Conservation (phyloP, 352 stramenopile genomes). For the Phytophthora idaei region DNA sequence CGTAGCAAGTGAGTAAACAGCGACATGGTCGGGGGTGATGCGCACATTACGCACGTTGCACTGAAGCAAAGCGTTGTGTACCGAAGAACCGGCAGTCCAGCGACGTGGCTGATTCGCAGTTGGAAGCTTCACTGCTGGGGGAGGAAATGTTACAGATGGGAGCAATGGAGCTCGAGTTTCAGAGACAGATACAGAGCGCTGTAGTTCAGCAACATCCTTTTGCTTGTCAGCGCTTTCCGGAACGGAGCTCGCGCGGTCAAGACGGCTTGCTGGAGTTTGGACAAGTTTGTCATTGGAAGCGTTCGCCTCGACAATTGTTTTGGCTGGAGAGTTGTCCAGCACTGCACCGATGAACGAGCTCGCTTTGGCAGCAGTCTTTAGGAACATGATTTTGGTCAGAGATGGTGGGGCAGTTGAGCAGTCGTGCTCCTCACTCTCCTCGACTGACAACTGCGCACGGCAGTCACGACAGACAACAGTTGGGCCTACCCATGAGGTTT, state of each 20-base stretch:
- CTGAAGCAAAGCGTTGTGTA: slow-evolving; percentile 39
- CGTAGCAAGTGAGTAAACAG: slow-evolving; percentile 64
- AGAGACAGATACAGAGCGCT: slow-evolving; percentile 28
- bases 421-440: slow-evolving; percentile 73
- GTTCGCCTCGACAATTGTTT: slow-evolving; percentile 6
- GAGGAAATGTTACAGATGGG: slow-evolving; percentile 7
- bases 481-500: slow-evolving; percentile 10
- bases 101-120: slow-evolving; percentile 4
- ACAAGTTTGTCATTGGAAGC: background rate
- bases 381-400: slow-evolving; percentile 27
- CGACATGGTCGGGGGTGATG: slow-evolving; percentile 54
- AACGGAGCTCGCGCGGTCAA: slow-evolving; percentile 10
- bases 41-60: slow-evolving; percentile 62
- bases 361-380: slow-evolving; percentile 31
- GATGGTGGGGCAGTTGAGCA: slow-evolving; percentile 33
- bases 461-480: slow-evolving; percentile 64
- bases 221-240: background rate
- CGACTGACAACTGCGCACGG: slow-evolving; percentile 51
- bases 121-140: slow-evolving; percentile 1
- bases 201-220: background rate
- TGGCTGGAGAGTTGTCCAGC: slow-evolving; percentile 27
- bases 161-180: slow-evolving; percentile 15
- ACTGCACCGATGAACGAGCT: slow-evolving; percentile 51
- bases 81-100: slow-evolving; percentile 2
- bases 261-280: slow-evolving; percentile 1